Percentiles rank a stretch among this genome's conserved stretches.
Conservation (phyloP, 2,329 filamentous ascomycete genomes). For the Pyricularia grisea region DNA sequence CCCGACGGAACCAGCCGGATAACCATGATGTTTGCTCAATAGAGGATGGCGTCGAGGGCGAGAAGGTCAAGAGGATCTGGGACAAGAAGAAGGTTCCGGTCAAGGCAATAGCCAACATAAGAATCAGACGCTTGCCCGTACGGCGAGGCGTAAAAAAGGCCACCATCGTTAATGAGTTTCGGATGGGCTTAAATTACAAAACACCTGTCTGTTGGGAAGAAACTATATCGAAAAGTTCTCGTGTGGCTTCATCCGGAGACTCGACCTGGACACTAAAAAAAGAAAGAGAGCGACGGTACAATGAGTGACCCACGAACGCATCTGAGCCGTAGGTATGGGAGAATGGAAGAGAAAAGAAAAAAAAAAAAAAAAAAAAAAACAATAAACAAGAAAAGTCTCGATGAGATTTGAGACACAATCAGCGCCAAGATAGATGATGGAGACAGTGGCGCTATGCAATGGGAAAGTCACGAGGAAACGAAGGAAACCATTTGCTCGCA, state of each 20-base stretch:
- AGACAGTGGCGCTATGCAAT: not conserved
- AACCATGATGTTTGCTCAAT: not conserved
- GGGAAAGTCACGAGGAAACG: not conserved
- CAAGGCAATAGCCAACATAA: not conserved
- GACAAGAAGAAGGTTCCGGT: not conserved
- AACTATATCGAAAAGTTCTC: not conserved
- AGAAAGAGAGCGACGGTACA: not conserved
- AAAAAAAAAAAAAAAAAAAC: not conserved
- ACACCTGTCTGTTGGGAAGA: not conserved
- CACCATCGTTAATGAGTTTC: not conserved
- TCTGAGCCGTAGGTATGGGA: not conserved
- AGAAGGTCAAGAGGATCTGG: not conserved
- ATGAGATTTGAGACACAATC: not conserved
- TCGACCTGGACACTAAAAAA: not conserved
- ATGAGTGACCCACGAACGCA: not conserved
- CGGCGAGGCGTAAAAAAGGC: not conserved
- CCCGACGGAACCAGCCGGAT: conserved; percentile 3
- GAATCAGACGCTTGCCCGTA: not conserved
- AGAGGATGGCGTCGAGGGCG: not conserved
- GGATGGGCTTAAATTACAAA: not conserved
- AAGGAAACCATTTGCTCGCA: not conserved
- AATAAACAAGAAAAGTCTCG: not conserved
- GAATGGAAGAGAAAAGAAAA: not conserved
- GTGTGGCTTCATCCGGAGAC: not conserved
- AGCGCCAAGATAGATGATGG: not conserved